These are phyloP conservation scores for Erigeron philadelphicus DNA, from an alignment of 140 eudicot species.

Conservation along the genomic window DNA sequence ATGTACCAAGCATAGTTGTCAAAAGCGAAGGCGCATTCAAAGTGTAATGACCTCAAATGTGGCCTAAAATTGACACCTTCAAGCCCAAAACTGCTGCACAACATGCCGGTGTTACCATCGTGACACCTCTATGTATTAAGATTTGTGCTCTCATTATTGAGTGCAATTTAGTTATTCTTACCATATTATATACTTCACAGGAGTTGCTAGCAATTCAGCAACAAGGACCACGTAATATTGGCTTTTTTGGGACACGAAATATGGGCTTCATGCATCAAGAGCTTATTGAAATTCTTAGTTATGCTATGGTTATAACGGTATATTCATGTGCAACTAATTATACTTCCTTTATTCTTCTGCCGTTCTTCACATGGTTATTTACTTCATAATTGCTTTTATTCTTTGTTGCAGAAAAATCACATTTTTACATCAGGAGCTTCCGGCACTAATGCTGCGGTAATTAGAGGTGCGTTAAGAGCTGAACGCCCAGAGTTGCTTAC, in stretches of 20 bases:
- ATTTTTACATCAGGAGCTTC: slow-evolving; percentile 97
- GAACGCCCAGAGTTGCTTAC: slow-evolving; percentile 90
- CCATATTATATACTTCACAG: slow-evolving; percentile 32
- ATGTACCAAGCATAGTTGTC: too few relatives aligned
- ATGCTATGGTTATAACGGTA: slow-evolving; percentile 98
- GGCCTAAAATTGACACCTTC: neutral
- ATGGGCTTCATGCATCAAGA: slow-evolving; percentile 99
- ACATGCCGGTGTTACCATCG: neutral
- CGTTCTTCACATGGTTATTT: slow-evolving; percentile 14
- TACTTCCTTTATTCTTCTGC: neutral
- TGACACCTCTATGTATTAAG: neutral
- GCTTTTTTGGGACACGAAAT: slow-evolving; percentile 93
- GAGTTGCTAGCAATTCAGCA: slow-evolving; percentile 95
- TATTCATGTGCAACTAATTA: slow-evolving; percentile 8
- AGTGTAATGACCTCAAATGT: too few relatives aligned
- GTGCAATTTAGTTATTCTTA: slow-evolving; percentile 7
- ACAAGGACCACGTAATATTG: slow-evolving; percentile 93
- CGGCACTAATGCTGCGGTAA: slow-evolving; percentile 97
- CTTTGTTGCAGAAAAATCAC: slow-evolving; percentile 71
- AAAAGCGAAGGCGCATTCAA: too few relatives aligned
- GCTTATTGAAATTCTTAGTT: slow-evolving; percentile 97
- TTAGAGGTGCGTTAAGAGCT: slow-evolving; percentile 97
- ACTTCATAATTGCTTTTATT: slow-evolving; percentile 2
- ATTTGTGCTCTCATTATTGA: neutral
- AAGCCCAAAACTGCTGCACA: neutral